Conservation (phyloP, 257 asterid genomes). For the Asclepias syriaca region DNA sequence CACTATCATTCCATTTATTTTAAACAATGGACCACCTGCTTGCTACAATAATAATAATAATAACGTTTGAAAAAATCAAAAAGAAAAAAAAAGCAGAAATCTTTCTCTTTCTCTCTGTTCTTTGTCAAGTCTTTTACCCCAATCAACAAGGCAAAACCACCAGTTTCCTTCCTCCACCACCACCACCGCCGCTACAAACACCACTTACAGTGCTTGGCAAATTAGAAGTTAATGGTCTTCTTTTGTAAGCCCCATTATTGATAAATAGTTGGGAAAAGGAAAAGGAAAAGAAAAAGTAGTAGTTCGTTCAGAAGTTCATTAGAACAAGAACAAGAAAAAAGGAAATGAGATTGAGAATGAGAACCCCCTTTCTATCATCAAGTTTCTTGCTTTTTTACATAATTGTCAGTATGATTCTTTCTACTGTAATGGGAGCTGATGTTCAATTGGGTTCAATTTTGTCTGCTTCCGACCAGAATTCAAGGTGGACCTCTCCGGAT, state of each 20-base stretch:
- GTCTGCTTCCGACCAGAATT: constrained; percentile 44
- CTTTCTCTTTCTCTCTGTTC: not conserved
- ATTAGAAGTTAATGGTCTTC: not conserved
- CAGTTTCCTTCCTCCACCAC: not conserved
- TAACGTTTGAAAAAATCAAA: no score
- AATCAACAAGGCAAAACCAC: not conserved
- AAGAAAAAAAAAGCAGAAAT: not conserved
- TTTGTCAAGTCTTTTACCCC: not conserved
- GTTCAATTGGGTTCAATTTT: constrained; percentile 44
- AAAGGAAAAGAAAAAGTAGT: not conserved
- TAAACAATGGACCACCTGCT: no score
- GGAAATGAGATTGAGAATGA: not conserved
- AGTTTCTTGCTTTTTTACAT: constrained; percentile 11
- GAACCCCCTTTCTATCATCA: not conserved
- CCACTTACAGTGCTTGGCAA: not conserved
- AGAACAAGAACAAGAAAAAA: not conserved
- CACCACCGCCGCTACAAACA: not conserved
- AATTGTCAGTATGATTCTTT: not conserved
- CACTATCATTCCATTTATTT: no score
- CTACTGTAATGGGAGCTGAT: constrained; percentile 32
- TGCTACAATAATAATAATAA: no score
- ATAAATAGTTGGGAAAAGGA: not conserved
- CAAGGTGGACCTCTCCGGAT: constrained; percentile 55
- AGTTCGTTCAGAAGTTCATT: not conserved
- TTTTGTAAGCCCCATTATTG: not conserved